Base-by-base conservation (phyloP, 148 eudicot genomes). In the Rhododendron griersonianum region DNA sequence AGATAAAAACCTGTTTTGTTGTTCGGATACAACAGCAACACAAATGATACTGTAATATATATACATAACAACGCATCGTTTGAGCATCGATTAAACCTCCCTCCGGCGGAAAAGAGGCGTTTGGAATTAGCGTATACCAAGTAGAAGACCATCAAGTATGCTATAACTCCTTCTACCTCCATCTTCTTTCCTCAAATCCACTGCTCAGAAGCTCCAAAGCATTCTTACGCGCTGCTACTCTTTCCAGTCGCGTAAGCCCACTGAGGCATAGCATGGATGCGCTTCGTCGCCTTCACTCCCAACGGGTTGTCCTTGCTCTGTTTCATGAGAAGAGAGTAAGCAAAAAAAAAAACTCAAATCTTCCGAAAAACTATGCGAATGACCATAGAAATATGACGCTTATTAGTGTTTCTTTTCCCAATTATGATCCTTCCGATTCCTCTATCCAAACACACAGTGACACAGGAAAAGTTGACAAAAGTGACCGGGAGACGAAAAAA, bases 291-390 rank as follows among this genome's bases (percentile, higher is more conserved):
- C 74, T 82, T 82, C 18, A 82, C 84, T 21, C 73, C 84, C 48
- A 59, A 5, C 7, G 84, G 84, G 18, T 82, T 82, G 84, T 39
- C 33, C 84, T 82, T 39, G 84, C 84, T 82, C 84, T 82, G 74
- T 82, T 82, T 37, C 50, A 82, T 23, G 50, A 4, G 4, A 82
- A 39, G 11, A 10, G 8, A 25, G 30, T 7, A 25, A 67, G 74
- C 28, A 1, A 81, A 33, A 81, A 67, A n/a, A 81, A 67, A n/a
- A n/a, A 65, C 30, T 21, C 11, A 8, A 63, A 59, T 65, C 30
- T 25, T 2, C 5, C 5, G 8, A 25, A 65, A 10, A 65, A 9
- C 73, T 65, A 16, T 7, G 6, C 0, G n/a, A 59, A 19, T 59
- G 33, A n/a, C 71, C 28, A 7, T n/a, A n/a, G 16, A 23, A 65